Percentiles rank a stretch among this genome's conserved stretches.
Conservation (phyloP, 2,329 filamentous ascomycete species). For the Claviceps monticola region DNA sequence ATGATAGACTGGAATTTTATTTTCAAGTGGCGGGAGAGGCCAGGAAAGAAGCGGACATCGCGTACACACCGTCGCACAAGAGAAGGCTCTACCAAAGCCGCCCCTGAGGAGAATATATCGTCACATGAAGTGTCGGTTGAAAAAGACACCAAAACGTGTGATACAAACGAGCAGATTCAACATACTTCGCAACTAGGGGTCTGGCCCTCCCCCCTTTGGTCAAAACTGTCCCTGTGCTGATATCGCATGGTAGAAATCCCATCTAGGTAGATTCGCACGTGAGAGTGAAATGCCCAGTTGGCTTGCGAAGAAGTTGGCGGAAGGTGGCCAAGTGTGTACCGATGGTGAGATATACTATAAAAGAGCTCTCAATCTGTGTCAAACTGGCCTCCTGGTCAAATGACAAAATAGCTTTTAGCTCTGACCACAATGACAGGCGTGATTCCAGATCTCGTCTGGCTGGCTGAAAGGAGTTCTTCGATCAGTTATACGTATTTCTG, state of each 20-base stretch:
- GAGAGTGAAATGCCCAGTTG: constrained; percentile 6
- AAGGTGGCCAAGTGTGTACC: constrained; percentile 5
- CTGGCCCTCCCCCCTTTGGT: background rate
- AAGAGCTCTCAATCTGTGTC: background rate
- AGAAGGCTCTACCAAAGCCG: background rate
- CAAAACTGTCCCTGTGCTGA: no score
- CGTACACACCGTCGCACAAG: background rate
- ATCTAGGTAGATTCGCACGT: constrained; percentile 5
- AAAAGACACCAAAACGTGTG: background rate
- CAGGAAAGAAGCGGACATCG: background rate
- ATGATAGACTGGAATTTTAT: background rate
- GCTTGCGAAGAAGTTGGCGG: constrained; percentile 2
- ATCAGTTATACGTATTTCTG: constrained; percentile 69
- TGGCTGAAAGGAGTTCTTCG: constrained; percentile 46
- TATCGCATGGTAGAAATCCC: constrained; percentile 6
- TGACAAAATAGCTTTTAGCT: background rate
- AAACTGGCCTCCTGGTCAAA: background rate
- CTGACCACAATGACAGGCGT: constrained; percentile 27
- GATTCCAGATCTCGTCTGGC: constrained; percentile 45
- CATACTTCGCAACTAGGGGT: background rate
- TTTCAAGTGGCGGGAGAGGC: background rate
- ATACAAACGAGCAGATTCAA: background rate
- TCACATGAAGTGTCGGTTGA: background rate
- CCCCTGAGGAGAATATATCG: background rate
- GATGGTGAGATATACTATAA: constrained; percentile 1